Conservation (phyloP, 2,329 filamentous ascomycete genomes). For the Cladophialophora yegresii region DNA sequence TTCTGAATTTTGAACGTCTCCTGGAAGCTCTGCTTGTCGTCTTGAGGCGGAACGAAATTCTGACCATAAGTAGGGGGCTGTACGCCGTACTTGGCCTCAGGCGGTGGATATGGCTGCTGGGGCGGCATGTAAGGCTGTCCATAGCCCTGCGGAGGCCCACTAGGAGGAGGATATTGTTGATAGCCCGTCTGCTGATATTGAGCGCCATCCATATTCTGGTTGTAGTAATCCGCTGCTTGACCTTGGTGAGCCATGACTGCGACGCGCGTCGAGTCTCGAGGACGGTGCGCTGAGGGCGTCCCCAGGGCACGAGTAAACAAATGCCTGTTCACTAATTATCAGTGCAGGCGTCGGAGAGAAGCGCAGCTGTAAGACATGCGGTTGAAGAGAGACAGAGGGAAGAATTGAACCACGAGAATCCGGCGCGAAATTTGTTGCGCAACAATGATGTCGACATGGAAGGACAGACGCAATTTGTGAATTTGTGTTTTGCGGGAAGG, state of each 20-base stretch:
- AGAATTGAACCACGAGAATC: not conserved
- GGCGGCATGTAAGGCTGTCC: slow-evolving; percentile 25
- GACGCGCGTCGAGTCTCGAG: not conserved
- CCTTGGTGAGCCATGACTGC: slow-evolving; percentile 35
- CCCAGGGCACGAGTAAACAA: not conserved
- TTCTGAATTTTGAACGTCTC: slow-evolving; percentile 78
- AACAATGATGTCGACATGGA: not conserved
- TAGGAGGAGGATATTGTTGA: slow-evolving; percentile 28
- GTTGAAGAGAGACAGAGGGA: not conserved
- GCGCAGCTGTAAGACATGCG: not conserved
- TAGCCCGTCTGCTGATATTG: slow-evolving; percentile 21
- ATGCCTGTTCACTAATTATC: not conserved
- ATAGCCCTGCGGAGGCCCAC: slow-evolving; percentile 27
- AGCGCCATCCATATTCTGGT: slow-evolving; percentile 15
- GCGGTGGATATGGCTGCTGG: slow-evolving; percentile 24
- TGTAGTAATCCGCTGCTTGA: slow-evolving; percentile 36
- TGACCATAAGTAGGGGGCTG: slow-evolving; percentile 46
- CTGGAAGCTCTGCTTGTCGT: slow-evolving; percentile 64
- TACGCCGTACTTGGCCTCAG: slow-evolving; percentile 31
- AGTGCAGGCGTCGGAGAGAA: not conserved
- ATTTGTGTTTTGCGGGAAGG: slow-evolving; percentile 1
- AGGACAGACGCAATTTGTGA: not conserved
- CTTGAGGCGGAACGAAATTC: slow-evolving; percentile 43
- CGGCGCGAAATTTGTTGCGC: not conserved
- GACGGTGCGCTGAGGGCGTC: not conserved